A percentile compares a stretch with the other conserved stretches of the same genome.
phyloP scores from a whole-genome alignment of 2,329 filamentous ascomycete genomes.

The Fusarium compactum region DNA sequence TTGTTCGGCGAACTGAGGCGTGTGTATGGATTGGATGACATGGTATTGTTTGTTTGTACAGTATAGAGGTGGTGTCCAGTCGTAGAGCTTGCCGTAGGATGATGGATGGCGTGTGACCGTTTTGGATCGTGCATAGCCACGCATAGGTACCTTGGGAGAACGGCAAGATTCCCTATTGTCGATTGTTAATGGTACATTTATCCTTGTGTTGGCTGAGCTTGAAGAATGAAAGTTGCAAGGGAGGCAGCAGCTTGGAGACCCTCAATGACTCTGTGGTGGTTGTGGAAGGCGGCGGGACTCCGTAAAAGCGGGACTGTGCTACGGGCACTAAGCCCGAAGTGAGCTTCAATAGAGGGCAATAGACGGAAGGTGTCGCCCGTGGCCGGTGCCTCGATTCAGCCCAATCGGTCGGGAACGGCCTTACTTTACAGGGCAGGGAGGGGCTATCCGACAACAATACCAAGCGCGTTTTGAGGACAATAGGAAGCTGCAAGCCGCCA shows the following conservation, averaged over 20 bases:
- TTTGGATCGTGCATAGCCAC: conserved; percentile 10
- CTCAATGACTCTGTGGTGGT: conserved; percentile 22
- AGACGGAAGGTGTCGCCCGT: conserved; percentile 36
- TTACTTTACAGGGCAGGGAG: conserved; percentile 14
- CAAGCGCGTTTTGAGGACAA: conserved; percentile 47
- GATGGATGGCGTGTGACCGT: conserved; percentile 15
- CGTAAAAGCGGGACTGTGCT: conserved; percentile 35
- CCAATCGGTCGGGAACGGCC: conserved; percentile 38
- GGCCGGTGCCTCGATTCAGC: conserved; percentile 31
- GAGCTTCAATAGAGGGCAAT: conserved; percentile 49
- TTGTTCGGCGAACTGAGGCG: neutral
- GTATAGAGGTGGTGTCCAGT: conserved; percentile 17
- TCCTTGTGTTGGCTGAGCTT: conserved; percentile 18
- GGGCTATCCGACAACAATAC: conserved; percentile 50
- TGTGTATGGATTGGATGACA: conserved; percentile 7
- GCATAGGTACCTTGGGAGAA: neutral
- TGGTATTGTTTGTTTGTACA: conserved; percentile 13
- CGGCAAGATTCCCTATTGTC: conserved; percentile 21
- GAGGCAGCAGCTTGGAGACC: neutral
- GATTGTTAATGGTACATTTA: conserved; percentile 11
- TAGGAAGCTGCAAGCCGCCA: conserved; percentile 45
- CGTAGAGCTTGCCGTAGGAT: conserved; percentile 1
- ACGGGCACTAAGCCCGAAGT: conserved; percentile 49
- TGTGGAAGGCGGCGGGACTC: conserved; percentile 20
- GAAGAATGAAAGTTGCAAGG: conserved; percentile 5